Evolutionary conservation across 1,139 yeast genomes (phyloP), one percentile per base, ranked within the genome.

Genomic region (Magnusiomyces clavatus): DNA sequence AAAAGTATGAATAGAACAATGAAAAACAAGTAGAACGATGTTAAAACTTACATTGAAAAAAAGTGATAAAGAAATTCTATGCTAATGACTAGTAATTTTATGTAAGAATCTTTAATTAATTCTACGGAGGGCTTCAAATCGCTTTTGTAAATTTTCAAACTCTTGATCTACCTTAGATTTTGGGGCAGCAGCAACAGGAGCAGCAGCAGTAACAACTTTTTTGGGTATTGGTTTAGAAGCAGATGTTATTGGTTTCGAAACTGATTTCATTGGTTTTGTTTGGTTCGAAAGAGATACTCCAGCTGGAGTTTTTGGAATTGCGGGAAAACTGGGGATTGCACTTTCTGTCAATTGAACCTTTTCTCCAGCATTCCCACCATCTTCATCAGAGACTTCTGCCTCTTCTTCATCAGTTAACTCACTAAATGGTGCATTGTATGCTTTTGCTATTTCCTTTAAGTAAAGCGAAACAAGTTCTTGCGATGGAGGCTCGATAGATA

Each of bases 401-500:
- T 53, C 63, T 2, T 56, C 63, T 13, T 68, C 72, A n/a, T 66
- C 74, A 2, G 65, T 67, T 52, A 82, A 64, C 20, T 80, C 83
- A 47, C 86, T 80, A 62, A 80, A 87, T 0, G 90, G 87, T 1
- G 83, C 94, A 43, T 76, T 77, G 64, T 89, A 89, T 0, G 95
- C 86, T 54, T 75, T 73, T 1, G 96, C 95, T 56, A 89, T 88
- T 62, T 89, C 97, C 54, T 78, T 72, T 56, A 89, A 70, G 63
- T 89, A 89, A 55, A 86, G 68, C 24, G 77, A 75, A 1, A 88
- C 95, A 54, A 88, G 72, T 29, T 76, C 80, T 43, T 74, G 76
- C 3, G 77, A 69, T 0, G 96, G 96, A 2, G 95, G 82, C 49
- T 77, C 81, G 2, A 83, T 78, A 20, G 77, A 72, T 57, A 94